Evolutionary conservation across 2,329 filamentous ascomycete genomes (phyloP).

Genomic region (Aspergillus sp.): DNA sequence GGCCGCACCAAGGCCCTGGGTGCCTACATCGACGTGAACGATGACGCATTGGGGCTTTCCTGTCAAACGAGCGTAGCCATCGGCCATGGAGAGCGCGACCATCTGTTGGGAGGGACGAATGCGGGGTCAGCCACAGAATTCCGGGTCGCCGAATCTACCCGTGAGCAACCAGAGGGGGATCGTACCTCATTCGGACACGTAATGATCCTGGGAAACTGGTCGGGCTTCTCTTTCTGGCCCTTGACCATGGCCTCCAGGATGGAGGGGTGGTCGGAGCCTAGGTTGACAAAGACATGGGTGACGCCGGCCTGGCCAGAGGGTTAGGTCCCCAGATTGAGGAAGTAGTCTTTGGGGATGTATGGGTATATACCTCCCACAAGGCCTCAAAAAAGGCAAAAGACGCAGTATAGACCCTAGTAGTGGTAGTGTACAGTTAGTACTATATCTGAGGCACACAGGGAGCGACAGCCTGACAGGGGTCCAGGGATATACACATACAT

Average conservation of each 20-base stretch:
- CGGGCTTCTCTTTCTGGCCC: conserved; percentile 65
- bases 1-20: conserved; percentile 73
- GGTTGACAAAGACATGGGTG: conserved; percentile 53
- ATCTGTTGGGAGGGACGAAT: conserved; percentile 52
- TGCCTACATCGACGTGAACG: conserved; percentile 79
- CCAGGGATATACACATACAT: conserved; percentile 3
- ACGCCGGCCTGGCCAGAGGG: conserved; percentile 43
- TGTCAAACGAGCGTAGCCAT: conserved; percentile 73
- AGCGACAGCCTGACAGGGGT: no score
- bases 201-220: conserved; percentile 68
- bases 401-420: conserved; percentile 58
- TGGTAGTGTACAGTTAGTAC: neutral
- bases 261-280: conserved; percentile 64
- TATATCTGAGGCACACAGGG: neutral
- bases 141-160: conserved; percentile 7
- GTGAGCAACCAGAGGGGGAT: conserved; percentile 4
- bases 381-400: conserved; percentile 82
- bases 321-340: neutral
- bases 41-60: conserved; percentile 74
- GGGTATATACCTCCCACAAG: conserved; percentile 54
- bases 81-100: conserved; percentile 82
- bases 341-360: neutral
- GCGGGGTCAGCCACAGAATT: conserved; percentile 12
- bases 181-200: conserved; percentile 76
- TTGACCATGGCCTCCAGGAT: conserved; percentile 81